These are phyloP conservation scores for Candida ascalaphidarum DNA, from an alignment of 805 yeast species.

Conservation along the genomic window DNA sequence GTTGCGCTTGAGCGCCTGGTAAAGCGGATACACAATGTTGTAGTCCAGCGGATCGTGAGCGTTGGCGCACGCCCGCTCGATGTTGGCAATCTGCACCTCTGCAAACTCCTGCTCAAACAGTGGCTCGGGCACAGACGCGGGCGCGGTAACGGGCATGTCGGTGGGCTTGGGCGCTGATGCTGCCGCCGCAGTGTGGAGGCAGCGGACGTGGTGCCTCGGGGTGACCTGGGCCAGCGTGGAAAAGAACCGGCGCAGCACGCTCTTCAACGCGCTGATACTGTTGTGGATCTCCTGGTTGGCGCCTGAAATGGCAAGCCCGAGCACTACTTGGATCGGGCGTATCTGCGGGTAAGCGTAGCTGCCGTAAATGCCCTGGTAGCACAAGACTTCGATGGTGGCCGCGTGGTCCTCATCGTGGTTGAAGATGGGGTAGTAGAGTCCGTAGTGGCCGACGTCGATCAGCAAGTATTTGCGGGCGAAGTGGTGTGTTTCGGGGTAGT, in stretches of 20 bases:
- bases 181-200: too few relatives aligned
- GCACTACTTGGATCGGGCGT: too few relatives aligned
- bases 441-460: slow-evolving; percentile 34
- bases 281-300: slow-evolving; percentile 21
- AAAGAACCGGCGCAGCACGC: slow-evolving; percentile 10
- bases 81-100: slow-evolving; percentile 11
- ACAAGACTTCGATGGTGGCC: not conserved
- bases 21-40: slow-evolving; percentile 29
- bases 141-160: slow-evolving; percentile 1
- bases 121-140: too few relatives aligned
- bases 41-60: slow-evolving; percentile 14
- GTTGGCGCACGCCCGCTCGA: slow-evolving; percentile 9
- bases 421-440: slow-evolving; percentile 31
- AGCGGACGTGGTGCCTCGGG: slow-evolving; percentile 1
- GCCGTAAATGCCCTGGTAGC: too few relatives aligned
- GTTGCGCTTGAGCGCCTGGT: slow-evolving; percentile 32
- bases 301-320: slow-evolving; percentile 22
- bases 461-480: slow-evolving; percentile 12
- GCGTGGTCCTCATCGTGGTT: slow-evolving; percentile 20
- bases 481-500: too few relatives aligned
- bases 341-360: too few relatives aligned
- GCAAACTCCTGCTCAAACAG: slow-evolving; percentile 11
- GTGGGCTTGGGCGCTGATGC: not conserved
- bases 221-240: slow-evolving; percentile 13
- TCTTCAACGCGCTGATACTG: slow-evolving; percentile 16